Evolutionary conservation across 2,329 filamentous ascomycete species (phyloP).

Genomic region (Aspergillus fumigatus): DNA sequence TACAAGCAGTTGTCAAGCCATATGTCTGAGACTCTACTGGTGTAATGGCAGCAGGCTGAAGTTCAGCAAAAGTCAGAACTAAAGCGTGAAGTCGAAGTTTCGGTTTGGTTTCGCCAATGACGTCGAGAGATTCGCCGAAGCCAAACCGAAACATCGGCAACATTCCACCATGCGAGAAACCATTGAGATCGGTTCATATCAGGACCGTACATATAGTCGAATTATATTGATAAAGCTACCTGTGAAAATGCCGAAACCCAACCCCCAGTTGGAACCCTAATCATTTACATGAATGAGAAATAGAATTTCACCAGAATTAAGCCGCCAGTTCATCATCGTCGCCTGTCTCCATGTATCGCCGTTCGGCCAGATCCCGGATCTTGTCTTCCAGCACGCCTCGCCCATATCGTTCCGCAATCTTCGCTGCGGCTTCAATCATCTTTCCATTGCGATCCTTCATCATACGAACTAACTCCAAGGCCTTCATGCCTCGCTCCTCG

Average conservation of each 20-base stretch:
- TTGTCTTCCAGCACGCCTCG: constrained; percentile 77
- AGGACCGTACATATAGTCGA: not conserved
- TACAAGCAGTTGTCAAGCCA: constrained; percentile 2
- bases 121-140: constrained; percentile 1
- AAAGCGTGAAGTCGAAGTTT: not conserved
- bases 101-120: constrained; percentile 2
- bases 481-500: constrained; percentile 91
- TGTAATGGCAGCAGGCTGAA: not conserved
- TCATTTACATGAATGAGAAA: not conserved
- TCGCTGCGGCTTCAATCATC: constrained; percentile 87
- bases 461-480: constrained; percentile 80
- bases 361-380: constrained; percentile 80
- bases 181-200: not conserved
- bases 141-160: not conserved
- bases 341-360: constrained; percentile 57
- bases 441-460: constrained; percentile 80
- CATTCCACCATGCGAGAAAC: not conserved
- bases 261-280: not conserved
- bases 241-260: not conserved
- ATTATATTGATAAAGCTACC: not conserved
- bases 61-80: not conserved
- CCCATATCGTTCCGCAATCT: constrained; percentile 83
- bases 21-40: not conserved
- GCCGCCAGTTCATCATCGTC: constrained; percentile 47
- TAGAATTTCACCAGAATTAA: constrained; percentile 10